Percentiles rank a stretch among this genome's conserved stretches.
Evolutionary conservation across 208 protist species (phyloP).

Genomic region (Trypanosoma grayi): DNA sequence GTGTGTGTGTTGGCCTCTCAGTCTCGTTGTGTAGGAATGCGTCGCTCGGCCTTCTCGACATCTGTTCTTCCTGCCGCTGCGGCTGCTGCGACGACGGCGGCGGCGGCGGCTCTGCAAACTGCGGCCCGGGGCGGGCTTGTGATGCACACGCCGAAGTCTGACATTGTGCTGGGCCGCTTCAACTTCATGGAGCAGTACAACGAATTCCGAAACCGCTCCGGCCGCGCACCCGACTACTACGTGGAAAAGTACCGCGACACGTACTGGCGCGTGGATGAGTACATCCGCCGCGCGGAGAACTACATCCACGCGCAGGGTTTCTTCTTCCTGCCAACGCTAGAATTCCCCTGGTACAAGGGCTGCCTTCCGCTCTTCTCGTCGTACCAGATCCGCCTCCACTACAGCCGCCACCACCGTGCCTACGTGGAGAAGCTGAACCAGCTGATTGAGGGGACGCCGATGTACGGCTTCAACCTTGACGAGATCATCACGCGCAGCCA

Average conservation of each 20-base stretch:
- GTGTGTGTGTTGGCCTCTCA: slow-evolving; percentile 14
- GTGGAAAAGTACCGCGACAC: slow-evolving; percentile 81
- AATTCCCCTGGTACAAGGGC: slow-evolving; percentile 90
- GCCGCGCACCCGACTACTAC: slow-evolving; percentile 78
- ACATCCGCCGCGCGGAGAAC: slow-evolving; percentile 78
- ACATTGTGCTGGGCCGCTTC: slow-evolving; percentile 72
- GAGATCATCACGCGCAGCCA: slow-evolving; percentile 68
- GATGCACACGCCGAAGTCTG: slow-evolving; percentile 84
- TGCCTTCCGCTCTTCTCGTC: slow-evolving; percentile 86
- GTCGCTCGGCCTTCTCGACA: slow-evolving; percentile 15
- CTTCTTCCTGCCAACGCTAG: slow-evolving; percentile 89
- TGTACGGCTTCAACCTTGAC: slow-evolving; percentile 83
- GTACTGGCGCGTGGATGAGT: slow-evolving; percentile 90
- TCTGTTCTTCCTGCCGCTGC: slow-evolving; percentile 4
- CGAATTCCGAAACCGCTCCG: slow-evolving; percentile 82
- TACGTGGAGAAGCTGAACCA: slow-evolving; percentile 92
- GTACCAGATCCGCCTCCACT: slow-evolving; percentile 89
- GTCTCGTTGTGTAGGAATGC: slow-evolving; percentile 17
- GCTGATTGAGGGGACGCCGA: slow-evolving; percentile 82
- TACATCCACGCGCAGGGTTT: slow-evolving; percentile 80
- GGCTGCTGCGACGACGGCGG: background rate
- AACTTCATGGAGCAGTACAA: slow-evolving; percentile 85
- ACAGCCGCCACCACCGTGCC: slow-evolving; percentile 84
- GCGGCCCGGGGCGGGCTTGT: slow-evolving; percentile 33
- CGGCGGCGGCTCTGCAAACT: slow-evolving; percentile 19